Base-by-base conservation (phyloP, 2,329 filamentous ascomycete genomes). In the Phaeosphaeriaceae sp. region DNA sequence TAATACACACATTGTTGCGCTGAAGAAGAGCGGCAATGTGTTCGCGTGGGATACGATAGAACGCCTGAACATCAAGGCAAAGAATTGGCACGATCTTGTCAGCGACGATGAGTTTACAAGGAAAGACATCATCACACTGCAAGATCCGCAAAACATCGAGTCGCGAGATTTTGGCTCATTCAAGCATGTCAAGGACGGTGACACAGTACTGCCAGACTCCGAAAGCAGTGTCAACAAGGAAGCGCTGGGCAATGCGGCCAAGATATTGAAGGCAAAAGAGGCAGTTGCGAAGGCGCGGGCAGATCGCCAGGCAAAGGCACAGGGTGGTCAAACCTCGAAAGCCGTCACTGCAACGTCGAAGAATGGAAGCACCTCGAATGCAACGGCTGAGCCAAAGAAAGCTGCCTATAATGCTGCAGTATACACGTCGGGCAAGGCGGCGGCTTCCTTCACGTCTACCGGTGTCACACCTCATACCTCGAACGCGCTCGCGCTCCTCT, bases 31-130 rank as follows among this genome's bases (percentile, higher is more conserved):
- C 57, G 94, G 94, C 50, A 99, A 99, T 78, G 95, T 97, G 4
- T 99, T 98, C 75, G 89, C 93, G 1, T 97, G 90, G 87, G 96
- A 99, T 72, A 99, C 96, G 1, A 88, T 99, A 40, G 92, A 98
- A 79, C 86, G 91, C 69, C 87, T 99, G 81, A 99, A 99, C 77
- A 90, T 99, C 78, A 98, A 98, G 82, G 85, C 92, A 50, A 98
- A 97, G 85, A 90, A 96, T 81, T 99, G 95, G 95, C 86, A 84
- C 65, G 95, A 99, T 78, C 80, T 99, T 45, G 85, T 98, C 9
- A 92, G 91, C 70, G 94, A 99, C 68, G 85, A 88, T 61, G 90
- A 93, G 58, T 99, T 99, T 71, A 87, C 87, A 27, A 87, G 95
- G 61, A 91, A 91, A 68, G 95, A 99, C 77, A 94, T 99, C 60